Conservation (phyloP, 2,329 filamentous ascomycete species). For the Nectriaceae sp. region DNA sequence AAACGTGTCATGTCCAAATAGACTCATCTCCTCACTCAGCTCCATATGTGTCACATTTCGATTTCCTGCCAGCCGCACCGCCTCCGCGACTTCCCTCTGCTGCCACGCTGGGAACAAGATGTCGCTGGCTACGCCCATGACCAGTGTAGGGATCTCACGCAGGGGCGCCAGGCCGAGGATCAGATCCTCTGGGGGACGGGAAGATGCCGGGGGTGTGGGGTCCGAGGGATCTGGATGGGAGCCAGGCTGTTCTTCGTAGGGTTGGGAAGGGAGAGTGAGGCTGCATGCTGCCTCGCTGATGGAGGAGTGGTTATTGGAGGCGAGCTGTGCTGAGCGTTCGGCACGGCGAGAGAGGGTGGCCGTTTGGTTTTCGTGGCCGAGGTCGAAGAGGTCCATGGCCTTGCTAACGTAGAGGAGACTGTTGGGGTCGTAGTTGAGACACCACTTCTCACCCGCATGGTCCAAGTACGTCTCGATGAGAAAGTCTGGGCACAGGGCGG, state of each 20-base stretch:
- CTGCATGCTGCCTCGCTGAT: slow-evolving; percentile 57
- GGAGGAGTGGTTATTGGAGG: slow-evolving; percentile 53
- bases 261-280: slow-evolving; percentile 77
- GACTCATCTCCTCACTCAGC: slow-evolving; percentile 87
- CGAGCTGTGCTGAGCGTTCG: slow-evolving; percentile 60
- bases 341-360: slow-evolving; percentile 63
- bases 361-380: slow-evolving; percentile 71
- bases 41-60: slow-evolving; percentile 83
- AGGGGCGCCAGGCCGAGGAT: slow-evolving; percentile 72
- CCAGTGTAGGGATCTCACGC: slow-evolving; percentile 76
- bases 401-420: slow-evolving; percentile 96
- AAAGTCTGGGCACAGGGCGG: slow-evolving; percentile 95
- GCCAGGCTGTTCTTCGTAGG: slow-evolving; percentile 81
- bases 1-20: slow-evolving; percentile 98
- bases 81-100: slow-evolving; percentile 89
- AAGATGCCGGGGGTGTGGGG: slow-evolving; percentile 33
- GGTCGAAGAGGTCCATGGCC: slow-evolving; percentile 97
- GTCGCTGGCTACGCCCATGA: slow-evolving; percentile 93
- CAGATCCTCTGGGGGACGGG: slow-evolving; percentile 74
- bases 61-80: slow-evolving; percentile 77
- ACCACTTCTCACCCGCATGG: slow-evolving; percentile 98
- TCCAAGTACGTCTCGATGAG: slow-evolving; percentile 98
- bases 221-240: slow-evolving; percentile 37
- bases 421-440: slow-evolving; percentile 93
- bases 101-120: slow-evolving; percentile 98